Evolutionary conservation across 768 basidiomycete species (phyloP).

Genomic region (Tulasnella sp.): DNA sequence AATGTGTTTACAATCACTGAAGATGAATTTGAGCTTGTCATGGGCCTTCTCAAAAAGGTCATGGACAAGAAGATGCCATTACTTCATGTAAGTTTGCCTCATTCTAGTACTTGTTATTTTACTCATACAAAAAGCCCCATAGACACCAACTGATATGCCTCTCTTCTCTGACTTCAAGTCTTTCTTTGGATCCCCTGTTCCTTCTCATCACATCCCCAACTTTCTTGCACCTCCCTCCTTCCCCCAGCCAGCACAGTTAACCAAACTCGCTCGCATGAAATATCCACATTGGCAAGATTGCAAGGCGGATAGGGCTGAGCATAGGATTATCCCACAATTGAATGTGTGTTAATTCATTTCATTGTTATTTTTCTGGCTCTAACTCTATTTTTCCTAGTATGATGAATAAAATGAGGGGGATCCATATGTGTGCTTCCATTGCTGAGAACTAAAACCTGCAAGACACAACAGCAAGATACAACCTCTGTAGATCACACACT

Average conservation of each 20-base stretch:
- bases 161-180: slow-evolving; percentile 44
- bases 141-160: slow-evolving; percentile 20
- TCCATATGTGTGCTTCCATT: slow-evolving; percentile 92
- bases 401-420: slow-evolving; percentile 82
- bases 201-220: slow-evolving; percentile 51
- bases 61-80: slow-evolving; percentile 83
- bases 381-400: slow-evolving; percentile 36
- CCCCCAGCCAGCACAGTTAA: slow-evolving; percentile 46
- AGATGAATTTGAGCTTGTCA: slow-evolving; percentile 87
- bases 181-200: slow-evolving; percentile 51
- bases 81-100: slow-evolving; percentile 75
- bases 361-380: too few relatives aligned
- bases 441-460: slow-evolving; percentile 89
- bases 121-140: background rate
- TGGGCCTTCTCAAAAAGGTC: slow-evolving; percentile 84
- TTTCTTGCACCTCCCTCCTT: slow-evolving; percentile 56
- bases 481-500: slow-evolving; percentile 82
- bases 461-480: slow-evolving; percentile 82
- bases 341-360: slow-evolving; percentile 58
- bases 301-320: slow-evolving; percentile 62
- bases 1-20: slow-evolving; percentile 49
- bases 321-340: slow-evolving; percentile 70
- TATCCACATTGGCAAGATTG: slow-evolving; percentile 89
- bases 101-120: slow-evolving; percentile 25
- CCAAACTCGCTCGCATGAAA: slow-evolving; percentile 54